phyloP scores from a whole-genome alignment of 2,329 filamentous ascomycete species.

The Tolypocladium cylindrosporum region DNA sequence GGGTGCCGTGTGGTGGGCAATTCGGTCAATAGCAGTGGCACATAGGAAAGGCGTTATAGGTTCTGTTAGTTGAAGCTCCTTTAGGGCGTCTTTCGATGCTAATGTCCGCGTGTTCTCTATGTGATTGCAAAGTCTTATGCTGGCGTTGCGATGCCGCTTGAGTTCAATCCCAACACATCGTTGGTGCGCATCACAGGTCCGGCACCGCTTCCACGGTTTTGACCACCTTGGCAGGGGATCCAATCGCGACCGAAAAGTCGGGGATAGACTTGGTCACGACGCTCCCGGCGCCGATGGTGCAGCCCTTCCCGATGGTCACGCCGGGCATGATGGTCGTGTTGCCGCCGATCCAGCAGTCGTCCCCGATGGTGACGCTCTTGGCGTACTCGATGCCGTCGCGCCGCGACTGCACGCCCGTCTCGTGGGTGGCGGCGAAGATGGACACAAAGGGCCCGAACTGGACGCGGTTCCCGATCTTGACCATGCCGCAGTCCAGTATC shows the following conservation, averaged over 20 bases:
- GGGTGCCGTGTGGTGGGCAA: too few species aligned
- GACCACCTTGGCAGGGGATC: slow-evolving; percentile 36
- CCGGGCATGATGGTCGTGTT: slow-evolving; percentile 39
- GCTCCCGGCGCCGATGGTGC: slow-evolving; percentile 38
- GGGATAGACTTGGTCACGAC: slow-evolving; percentile 41
- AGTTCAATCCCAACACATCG: not conserved
- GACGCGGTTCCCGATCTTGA: slow-evolving; percentile 60
- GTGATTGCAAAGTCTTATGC: not conserved
- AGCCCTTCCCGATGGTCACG: slow-evolving; percentile 41
- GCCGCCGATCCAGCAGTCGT: slow-evolving; percentile 47
- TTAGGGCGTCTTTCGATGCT: not conserved
- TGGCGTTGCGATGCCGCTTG: not conserved
- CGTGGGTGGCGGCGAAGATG: slow-evolving; percentile 63
- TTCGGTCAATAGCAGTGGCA: not conserved
- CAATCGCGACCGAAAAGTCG: slow-evolving; percentile 36
- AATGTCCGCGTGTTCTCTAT: not conserved
- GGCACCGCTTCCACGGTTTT: slow-evolving; percentile 32
- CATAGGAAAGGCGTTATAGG: not conserved
- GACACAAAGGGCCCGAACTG: slow-evolving; percentile 63
- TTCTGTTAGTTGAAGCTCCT: not conserved
- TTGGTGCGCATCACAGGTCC: slow-evolving; percentile 9
- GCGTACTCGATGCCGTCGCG: slow-evolving; percentile 38
- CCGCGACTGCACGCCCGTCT: slow-evolving; percentile 46
- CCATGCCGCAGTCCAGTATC: slow-evolving; percentile 64
- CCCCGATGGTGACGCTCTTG: slow-evolving; percentile 33